These are phyloP conservation scores for Trichoderma endophyticum DNA, from an alignment of 2,329 filamentous ascomycete species.

Conservation along the genomic window DNA sequence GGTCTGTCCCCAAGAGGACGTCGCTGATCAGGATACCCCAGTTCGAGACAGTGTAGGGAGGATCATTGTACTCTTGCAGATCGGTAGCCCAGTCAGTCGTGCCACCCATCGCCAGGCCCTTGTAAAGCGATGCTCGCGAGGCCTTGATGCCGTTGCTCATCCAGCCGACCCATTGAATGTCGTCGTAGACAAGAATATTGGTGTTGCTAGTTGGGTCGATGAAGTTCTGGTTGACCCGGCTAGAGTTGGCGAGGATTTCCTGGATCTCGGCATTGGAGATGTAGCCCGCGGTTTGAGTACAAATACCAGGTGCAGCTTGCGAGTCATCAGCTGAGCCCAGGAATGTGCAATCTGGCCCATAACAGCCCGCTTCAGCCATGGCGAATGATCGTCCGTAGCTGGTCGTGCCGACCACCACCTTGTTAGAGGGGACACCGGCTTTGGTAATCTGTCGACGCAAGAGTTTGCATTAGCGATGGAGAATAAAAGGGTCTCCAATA, in stretches of 20 bases:
- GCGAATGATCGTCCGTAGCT: conserved; percentile 34
- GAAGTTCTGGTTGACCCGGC: conserved; percentile 17
- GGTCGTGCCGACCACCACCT: conserved; percentile 31
- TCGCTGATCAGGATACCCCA: conserved; percentile 22
- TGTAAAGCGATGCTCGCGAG: conserved; percentile 14
- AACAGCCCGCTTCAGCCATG: conserved; percentile 27
- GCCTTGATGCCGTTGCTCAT: conserved; percentile 22
- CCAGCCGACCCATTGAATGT: conserved; percentile 22
- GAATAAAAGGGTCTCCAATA: too few species aligned
- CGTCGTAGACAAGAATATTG: conserved; percentile 24
- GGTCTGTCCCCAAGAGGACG: conserved; percentile 21
- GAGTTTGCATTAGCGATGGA: too few species aligned
- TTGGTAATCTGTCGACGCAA: too few species aligned
- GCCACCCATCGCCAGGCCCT: conserved; percentile 23
- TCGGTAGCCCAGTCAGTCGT: conserved; percentile 26
- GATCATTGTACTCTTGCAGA: conserved; percentile 23
- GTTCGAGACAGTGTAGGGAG: conserved; percentile 17
- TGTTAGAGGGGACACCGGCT: conserved; percentile 22
- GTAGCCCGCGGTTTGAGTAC: conserved; percentile 31
- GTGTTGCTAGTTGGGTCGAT: conserved; percentile 19
- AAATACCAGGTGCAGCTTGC: conserved; percentile 25
- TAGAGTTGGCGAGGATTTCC: conserved; percentile 17
- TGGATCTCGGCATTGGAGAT: conserved; percentile 32
- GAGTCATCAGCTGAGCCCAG: conserved; percentile 23
- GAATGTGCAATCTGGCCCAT: conserved; percentile 24